Base-by-base conservation (phyloP, 441 rosid genomes). In the Daphne laureola region DNA sequence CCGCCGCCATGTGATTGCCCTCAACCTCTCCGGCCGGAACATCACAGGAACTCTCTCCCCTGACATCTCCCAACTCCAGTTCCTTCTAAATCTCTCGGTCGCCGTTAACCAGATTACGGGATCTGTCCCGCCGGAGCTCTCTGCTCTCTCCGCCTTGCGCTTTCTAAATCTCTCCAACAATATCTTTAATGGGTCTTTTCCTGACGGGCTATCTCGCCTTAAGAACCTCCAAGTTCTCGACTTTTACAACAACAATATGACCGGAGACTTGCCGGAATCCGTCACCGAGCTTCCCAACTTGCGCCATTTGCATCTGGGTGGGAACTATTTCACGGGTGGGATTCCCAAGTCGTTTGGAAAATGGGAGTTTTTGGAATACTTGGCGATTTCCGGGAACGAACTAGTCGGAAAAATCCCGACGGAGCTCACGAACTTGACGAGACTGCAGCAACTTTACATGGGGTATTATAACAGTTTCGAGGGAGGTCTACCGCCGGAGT, bases 401-500 rank as follows among this genome's bases (percentile, higher is more conserved):
- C 76, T 87, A 48, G 71, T 35, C 25, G 88, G 96, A 27, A 48
- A 56, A 41, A 79, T 87, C 9, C 96, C 96, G 2, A 44, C 41
- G 1, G 79, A 80, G 77, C 71, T 87, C 23, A 94, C 86, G 5
- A 83, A 90, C 53, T 76, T 90, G 27, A 87, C 82, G 0, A 65
- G 61, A 49, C 85, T 90, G 1, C 53, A 76, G 67, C 61, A 76
- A 59, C 84, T 90, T 45, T 83, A 58, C 67, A 62, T 90, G 76
- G 94, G 98, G 11, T 83, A 87, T 62, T 85, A 61, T 80, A 90
- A 87, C 63, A 76, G 63, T 11, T 90, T 73, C 54, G 77, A 76
- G 1, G 85, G 88, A 4, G 86, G 80, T 41, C 85, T 90, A 59
- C 96, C 98, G 16, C 26, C 69, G 0, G 87, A 75, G 56, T 16